Conservation (phyloP, 2,329 filamentous ascomycete species). For the Botrytis elliptica region DNA sequence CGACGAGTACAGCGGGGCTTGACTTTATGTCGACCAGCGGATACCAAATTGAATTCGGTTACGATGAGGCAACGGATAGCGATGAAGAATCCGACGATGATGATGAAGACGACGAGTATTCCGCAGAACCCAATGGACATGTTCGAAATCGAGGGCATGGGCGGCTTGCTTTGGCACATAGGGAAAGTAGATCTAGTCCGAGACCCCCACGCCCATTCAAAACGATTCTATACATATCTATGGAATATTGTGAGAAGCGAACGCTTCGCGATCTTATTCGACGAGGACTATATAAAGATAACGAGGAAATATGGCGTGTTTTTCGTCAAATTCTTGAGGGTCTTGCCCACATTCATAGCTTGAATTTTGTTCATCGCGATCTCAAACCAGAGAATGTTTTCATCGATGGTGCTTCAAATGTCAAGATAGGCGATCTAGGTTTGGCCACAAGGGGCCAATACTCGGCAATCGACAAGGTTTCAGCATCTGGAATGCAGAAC, state of each 20-base stretch:
- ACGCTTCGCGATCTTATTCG: constrained; percentile 87
- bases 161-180: constrained; percentile 29
- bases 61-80: constrained; percentile 47
- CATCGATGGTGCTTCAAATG: constrained; percentile 84
- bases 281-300: constrained; percentile 69
- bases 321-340: constrained; percentile 91
- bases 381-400: constrained; percentile 98
- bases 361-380: constrained; percentile 93
- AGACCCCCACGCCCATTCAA: constrained; percentile 54
- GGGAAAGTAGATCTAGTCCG: constrained; percentile 35
- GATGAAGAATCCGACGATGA: constrained; percentile 39
- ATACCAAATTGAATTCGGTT: constrained; percentile 75
- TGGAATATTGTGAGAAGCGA: constrained; percentile 93
- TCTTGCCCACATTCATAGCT: constrained; percentile 81
- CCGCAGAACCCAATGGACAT: constrained; percentile 43
- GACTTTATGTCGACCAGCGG: constrained; percentile 92
- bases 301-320: constrained; percentile 81
- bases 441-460: constrained; percentile 87
- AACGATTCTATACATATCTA: constrained; percentile 91
- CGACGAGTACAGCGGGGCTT: constrained; percentile 69
- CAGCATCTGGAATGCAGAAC: constrained; percentile 28
- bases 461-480: constrained; percentile 54
- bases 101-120: constrained; percentile 42
- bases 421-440: constrained; percentile 96
- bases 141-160: constrained; percentile 30